Percentiles rank a stretch among this genome's conserved stretches.
phyloP scores from a whole-genome alignment of 1,284 basidiomycete species.

The Trichosporon coremiiforme region DNA sequence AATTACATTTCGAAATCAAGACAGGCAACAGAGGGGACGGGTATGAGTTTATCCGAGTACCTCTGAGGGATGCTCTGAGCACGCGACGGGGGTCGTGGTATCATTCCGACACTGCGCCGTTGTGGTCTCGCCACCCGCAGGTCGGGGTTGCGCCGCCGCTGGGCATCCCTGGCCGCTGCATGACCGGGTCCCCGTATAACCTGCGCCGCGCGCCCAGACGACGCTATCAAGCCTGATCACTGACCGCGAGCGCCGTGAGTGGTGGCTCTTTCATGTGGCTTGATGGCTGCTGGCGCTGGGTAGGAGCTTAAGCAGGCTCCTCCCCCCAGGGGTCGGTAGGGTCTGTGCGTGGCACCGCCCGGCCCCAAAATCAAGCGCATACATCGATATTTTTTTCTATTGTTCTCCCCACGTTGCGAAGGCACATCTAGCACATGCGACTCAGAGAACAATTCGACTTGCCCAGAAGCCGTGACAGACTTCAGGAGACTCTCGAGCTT shows the following conservation, averaged over 20 bases:
- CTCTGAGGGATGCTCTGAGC: not conserved
- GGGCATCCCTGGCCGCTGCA: not conserved
- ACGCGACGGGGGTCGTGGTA: not conserved
- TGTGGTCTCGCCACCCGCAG: not conserved
- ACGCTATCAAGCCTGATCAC: not conserved
- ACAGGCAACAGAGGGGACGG: not conserved
- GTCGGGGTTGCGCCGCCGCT: not conserved
- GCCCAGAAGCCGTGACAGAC: not conserved
- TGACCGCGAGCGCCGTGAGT: not conserved
- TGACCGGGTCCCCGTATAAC: not conserved
- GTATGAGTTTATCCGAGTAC: not conserved
- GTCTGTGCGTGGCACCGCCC: constrained; percentile 14
- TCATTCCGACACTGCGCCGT: not conserved
- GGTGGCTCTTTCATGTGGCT: constrained; percentile 1
- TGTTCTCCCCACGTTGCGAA: constrained; percentile 6
- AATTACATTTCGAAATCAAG: not conserved
- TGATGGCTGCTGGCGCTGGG: not conserved
- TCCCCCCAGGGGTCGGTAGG: not conserved
- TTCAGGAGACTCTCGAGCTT: not conserved
- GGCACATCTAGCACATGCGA: not conserved
- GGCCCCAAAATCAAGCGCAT: not conserved
- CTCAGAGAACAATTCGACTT: not conserved
- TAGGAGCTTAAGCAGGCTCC: not conserved
- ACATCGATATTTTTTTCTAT: not conserved
- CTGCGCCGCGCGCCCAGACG: not conserved